Percentiles rank a stretch among this genome's conserved stretches.
phyloP scores from a whole-genome alignment of 1,284 basidiomycete genomes.

The Sporisorium exsertum region DNA sequence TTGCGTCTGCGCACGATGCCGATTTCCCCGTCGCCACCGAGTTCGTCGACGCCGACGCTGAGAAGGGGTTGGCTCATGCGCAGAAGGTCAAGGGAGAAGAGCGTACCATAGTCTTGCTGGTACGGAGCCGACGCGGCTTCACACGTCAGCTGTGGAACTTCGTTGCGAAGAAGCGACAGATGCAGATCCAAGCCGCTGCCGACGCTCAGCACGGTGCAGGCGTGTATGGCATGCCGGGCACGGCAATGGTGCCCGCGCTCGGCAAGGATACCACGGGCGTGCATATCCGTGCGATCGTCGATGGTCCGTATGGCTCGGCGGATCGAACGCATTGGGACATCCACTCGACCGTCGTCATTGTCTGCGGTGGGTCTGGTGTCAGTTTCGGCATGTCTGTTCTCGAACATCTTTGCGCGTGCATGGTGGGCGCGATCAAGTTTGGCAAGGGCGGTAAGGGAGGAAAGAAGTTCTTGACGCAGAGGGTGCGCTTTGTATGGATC shows the following conservation, averaged over 20 bases:
- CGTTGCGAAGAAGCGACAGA: conserved; percentile 54
- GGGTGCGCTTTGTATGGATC: conserved; percentile 86
- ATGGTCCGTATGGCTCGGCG: conserved; percentile 83
- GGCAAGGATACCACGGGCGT: conserved; percentile 72
- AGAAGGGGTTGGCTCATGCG: conserved; percentile 30
- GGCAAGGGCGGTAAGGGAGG: conserved; percentile 62
- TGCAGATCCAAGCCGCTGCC: conserved; percentile 56
- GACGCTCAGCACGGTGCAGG: conserved; percentile 41
- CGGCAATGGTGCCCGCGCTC: conserved; percentile 48
- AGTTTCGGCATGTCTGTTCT: conserved; percentile 81
- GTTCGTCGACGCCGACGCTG: conserved; percentile 46
- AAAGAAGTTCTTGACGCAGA: conserved; percentile 73
- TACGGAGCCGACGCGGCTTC: conserved; percentile 82
- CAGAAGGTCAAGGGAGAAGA: conserved; percentile 70
- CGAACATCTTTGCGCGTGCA: conserved; percentile 77
- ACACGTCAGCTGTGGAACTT: conserved; percentile 80
- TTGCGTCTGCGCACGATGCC: conserved; percentile 77
- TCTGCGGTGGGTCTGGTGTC: conserved; percentile 84
- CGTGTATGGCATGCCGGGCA: conserved; percentile 48
- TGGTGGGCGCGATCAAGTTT: conserved; percentile 70
- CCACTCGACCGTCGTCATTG: conserved; percentile 76
- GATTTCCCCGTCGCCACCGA: conserved; percentile 53
- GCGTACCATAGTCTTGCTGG: conserved; percentile 78
- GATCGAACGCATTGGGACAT: conserved; percentile 77
- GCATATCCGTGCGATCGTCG: conserved; percentile 77